A percentile compares a stretch with the other conserved stretches of the same genome.
Evolutionary conservation across 83 land plant species (phyloP).

Genomic region (Diphasiastrum complanatum): DNA sequence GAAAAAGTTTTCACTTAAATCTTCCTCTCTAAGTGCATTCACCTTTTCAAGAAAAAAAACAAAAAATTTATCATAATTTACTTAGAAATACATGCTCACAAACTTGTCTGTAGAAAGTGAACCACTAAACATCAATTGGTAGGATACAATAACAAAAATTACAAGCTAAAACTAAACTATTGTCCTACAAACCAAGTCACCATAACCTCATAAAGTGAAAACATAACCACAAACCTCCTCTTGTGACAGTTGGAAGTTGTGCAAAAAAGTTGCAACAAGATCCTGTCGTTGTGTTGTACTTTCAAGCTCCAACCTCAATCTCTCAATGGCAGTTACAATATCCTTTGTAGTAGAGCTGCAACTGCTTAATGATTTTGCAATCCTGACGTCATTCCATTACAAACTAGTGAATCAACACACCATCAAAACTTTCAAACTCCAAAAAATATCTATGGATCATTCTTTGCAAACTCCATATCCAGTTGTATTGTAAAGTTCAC

Average conservation of each 20-base stretch:
- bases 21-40: constrained; percentile 81
- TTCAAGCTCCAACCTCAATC: constrained; percentile 82
- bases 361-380: constrained; percentile 69
- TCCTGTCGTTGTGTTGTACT: constrained; percentile 74
- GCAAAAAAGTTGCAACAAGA: constrained; percentile 79
- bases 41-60: constrained; percentile 35
- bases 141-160: no score
- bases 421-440: constrained; percentile 16
- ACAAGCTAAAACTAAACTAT: no score
- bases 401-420: not conserved
- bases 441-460: no score
- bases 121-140: no score
- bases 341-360: constrained; percentile 77
- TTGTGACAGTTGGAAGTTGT: constrained; percentile 83
- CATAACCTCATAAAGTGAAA: no score
- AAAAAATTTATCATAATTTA: not conserved
- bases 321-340: constrained; percentile 78
- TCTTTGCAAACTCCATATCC: no score
- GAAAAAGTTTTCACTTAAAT: constrained; percentile 80
- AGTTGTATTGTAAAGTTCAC: no score
- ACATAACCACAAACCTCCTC: constrained; percentile 69
- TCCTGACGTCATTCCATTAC: constrained; percentile 36
- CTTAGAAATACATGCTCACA: not conserved
- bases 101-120: no score
- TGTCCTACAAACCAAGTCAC: no score